Conservation (phyloP, 2,329 filamentous ascomycete species). For the Talaromyces sp. region DNA sequence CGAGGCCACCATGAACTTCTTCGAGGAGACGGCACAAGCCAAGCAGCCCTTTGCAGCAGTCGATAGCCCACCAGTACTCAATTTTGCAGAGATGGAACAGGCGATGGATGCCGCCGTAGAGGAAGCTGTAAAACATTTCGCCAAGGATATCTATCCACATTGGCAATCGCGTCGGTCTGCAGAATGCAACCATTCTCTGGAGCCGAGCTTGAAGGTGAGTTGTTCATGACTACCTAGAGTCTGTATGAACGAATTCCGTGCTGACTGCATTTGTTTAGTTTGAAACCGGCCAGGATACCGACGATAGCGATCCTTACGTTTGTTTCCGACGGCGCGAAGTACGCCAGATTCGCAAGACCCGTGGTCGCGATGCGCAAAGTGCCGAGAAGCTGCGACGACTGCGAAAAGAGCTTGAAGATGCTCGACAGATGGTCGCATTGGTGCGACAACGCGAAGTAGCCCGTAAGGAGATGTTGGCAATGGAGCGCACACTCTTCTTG, state of each 20-base stretch:
- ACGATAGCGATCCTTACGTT: conserved; percentile 95
- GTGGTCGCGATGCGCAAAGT: conserved; percentile 89
- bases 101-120: conserved; percentile 64
- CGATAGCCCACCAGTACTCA: conserved; percentile 78
- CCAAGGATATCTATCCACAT: conserved; percentile 83
- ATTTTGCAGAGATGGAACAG: conserved; percentile 74
- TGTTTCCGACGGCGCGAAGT: conserved; percentile 96
- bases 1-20: conserved; percentile 91
- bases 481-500: conserved; percentile 79
- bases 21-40: conserved; percentile 80
- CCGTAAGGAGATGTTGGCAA: conserved; percentile 74
- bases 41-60: conserved; percentile 88
- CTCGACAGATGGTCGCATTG: conserved; percentile 75
- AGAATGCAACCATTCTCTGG: conserved; percentile 69
- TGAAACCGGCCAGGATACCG: conserved; percentile 89
- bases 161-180: conserved; percentile 75
- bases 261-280: conserved; percentile 54
- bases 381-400: conserved; percentile 92
- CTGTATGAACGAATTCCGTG: background rate
- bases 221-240: conserved; percentile 4
- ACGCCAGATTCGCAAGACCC: conserved; percentile 90
- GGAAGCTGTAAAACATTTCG: conserved; percentile 59
- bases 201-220: conserved; percentile 72
- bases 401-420: conserved; percentile 87
- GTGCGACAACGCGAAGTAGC: conserved; percentile 78